A percentile compares a stretch with the other conserved stretches of the same genome.
These are phyloP conservation scores for Saitozyma podzolica DNA, from an alignment of 768 basidiomycete genomes.

Conservation along the genomic window DNA sequence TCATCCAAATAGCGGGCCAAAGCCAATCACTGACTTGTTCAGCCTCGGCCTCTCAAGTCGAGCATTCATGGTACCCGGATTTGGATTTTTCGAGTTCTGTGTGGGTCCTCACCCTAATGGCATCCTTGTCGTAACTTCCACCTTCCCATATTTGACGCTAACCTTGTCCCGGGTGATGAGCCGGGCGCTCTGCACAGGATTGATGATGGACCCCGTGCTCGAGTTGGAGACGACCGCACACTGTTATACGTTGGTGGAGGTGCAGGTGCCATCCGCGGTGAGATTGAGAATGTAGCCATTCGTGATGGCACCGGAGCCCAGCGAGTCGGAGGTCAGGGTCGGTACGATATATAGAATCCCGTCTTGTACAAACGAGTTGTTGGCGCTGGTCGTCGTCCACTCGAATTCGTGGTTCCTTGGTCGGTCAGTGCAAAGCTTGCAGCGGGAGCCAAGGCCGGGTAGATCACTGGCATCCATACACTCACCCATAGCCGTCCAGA, in stretches of 20 bases:
- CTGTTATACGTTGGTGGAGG: slow-evolving; percentile 62
- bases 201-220: slow-evolving; percentile 62
- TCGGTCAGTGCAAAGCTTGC: too few relatives aligned
- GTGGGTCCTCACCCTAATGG: slow-evolving; percentile 60
- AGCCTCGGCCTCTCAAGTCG: background rate
- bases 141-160: slow-evolving; percentile 73
- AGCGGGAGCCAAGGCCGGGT: slow-evolving; percentile 58
- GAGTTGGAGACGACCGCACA: slow-evolving; percentile 48
- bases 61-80: too few relatives aligned
- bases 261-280: slow-evolving; percentile 65
- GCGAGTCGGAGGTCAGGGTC: slow-evolving; percentile 71
- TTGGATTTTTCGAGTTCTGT: too few relatives aligned
- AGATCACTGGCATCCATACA: slow-evolving; percentile 52
- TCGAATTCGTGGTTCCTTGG: slow-evolving; percentile 62
- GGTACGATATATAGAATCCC: slow-evolving; percentile 78
- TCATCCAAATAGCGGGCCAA: slow-evolving; percentile 56
- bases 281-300: slow-evolving; percentile 75
- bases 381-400: slow-evolving; percentile 76
- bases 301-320: slow-evolving; percentile 56
- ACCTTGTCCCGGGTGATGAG: slow-evolving; percentile 65
- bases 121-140: slow-evolving; percentile 79
- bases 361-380: slow-evolving; percentile 60
- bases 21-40: slow-evolving; percentile 34
- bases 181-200: slow-evolving; percentile 78
- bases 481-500: slow-evolving; percentile 50